Percentiles rank a stretch among this genome's conserved stretches.
Evolutionary conservation across 2,329 filamentous ascomycete species (phyloP).

Genomic region (Colletotrichum tabaci): DNA sequence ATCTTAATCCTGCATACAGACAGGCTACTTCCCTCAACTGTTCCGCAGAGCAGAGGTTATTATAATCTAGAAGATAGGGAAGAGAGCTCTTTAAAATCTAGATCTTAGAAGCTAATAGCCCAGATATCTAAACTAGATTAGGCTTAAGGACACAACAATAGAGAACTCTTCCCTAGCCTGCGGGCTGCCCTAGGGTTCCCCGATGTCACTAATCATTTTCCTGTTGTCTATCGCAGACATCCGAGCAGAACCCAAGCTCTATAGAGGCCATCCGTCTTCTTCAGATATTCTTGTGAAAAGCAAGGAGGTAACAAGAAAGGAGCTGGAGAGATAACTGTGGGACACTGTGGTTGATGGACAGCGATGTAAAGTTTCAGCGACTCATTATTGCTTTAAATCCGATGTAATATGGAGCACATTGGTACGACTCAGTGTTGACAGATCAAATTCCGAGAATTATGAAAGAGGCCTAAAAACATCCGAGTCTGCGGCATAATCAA

Average conservation of each 20-base stretch:
- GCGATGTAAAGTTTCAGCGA: no score
- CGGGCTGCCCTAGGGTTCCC: conserved; percentile 32
- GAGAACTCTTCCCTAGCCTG: neutral
- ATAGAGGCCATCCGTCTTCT: no score
- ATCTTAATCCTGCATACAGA: conserved; percentile 24
- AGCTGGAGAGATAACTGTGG: no score
- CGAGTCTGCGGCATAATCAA: no score
- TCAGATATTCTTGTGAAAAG: no score
- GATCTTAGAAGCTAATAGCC: conserved; percentile 35
- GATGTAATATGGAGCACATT: no score
- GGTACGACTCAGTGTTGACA: no score
- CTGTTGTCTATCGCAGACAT: conserved; percentile 29
- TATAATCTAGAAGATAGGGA: conserved; percentile 32
- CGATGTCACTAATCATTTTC: conserved; percentile 23
- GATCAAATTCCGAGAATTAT: no score
- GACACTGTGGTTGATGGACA: no score
- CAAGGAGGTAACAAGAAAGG: no score
- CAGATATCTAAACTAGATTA: conserved; percentile 31
- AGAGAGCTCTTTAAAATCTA: neutral
- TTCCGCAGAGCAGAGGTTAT: conserved; percentile 32
- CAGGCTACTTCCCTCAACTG: conserved; percentile 13
- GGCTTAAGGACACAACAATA: conserved; percentile 28
- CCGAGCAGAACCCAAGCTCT: neutral
- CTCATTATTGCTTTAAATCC: no score
- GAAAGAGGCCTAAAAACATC: no score